Percentiles rank a stretch among this genome's conserved stretches.
phyloP scores from a whole-genome alignment of 192 early-diverging fungal genomes.

The Rhizophlyctis rosea region DNA sequence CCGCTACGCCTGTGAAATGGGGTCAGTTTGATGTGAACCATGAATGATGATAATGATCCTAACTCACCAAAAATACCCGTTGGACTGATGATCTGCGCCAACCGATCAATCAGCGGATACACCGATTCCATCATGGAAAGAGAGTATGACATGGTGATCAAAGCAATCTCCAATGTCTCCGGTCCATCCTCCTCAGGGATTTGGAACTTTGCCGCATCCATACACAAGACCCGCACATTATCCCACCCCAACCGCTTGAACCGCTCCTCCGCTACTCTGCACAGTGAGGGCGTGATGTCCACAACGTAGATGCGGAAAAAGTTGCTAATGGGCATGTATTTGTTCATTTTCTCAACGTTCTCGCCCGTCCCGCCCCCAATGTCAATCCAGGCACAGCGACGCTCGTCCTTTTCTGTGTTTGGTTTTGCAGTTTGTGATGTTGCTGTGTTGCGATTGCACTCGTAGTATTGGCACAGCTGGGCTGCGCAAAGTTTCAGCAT shows the following conservation, averaged over 20 bases:
- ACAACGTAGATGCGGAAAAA: constrained; percentile 77
- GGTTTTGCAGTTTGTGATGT: too few relatives aligned
- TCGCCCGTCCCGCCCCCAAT: constrained; percentile 53
- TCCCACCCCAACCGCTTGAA: constrained; percentile 74
- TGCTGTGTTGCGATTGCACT: constrained; percentile 32
- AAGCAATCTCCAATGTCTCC: constrained; percentile 60
- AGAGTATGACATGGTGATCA: constrained; percentile 85
- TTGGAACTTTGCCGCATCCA: constrained; percentile 69
- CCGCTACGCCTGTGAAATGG: too few relatives aligned
- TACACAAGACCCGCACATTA: constrained; percentile 75
- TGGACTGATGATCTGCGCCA: constrained; percentile 54
- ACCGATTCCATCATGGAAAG: constrained; percentile 81
- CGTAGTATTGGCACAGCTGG: constrained; percentile 57
- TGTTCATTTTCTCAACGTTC: constrained; percentile 66
- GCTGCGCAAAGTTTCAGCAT: constrained; percentile 78
- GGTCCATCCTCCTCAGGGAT: constrained; percentile 55
- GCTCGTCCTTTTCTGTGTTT: too few relatives aligned
- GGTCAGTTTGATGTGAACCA: too few relatives aligned
- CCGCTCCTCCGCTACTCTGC: constrained; percentile 69
- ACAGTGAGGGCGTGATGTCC: constrained; percentile 78
- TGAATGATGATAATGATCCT: too few relatives aligned
- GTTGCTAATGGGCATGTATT: constrained; percentile 66
- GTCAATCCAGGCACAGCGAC: constrained; percentile 56
- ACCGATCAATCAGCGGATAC: constrained; percentile 67
- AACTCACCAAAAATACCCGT: constrained; percentile 68